Conservation (phyloP, 2,329 filamentous ascomycete genomes). For the Fusarium miscanthi region DNA sequence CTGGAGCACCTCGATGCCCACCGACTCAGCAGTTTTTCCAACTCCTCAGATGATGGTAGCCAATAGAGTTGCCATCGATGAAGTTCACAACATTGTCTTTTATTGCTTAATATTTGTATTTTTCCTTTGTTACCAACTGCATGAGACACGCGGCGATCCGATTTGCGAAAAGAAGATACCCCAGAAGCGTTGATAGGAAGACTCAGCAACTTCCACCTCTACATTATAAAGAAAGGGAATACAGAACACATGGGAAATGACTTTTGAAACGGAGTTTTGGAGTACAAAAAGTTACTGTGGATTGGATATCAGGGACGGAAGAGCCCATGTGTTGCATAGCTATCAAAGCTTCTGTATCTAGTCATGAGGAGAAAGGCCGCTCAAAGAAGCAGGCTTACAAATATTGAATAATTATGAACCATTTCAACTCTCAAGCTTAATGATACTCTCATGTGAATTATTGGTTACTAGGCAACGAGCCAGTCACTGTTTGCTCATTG, state of each 20-base stretch:
- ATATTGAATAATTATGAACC: slow-evolving; percentile 24
- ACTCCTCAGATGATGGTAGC: slow-evolving; percentile 34
- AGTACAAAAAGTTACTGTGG: slow-evolving; percentile 30
- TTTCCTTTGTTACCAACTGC: slow-evolving; percentile 35
- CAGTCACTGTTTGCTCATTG: background rate
- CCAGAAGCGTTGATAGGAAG: slow-evolving; percentile 46
- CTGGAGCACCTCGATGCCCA: slow-evolving; percentile 51
- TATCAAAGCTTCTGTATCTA: slow-evolving; percentile 35
- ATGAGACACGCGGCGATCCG: slow-evolving; percentile 45
- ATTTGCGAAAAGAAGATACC: slow-evolving; percentile 44
- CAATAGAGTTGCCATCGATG: slow-evolving; percentile 15
- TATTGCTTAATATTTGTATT: slow-evolving; percentile 21
- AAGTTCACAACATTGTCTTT: slow-evolving; percentile 2
- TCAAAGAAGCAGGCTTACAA: slow-evolving; percentile 32
- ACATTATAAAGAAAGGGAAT: slow-evolving; percentile 42
- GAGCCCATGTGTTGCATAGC: slow-evolving; percentile 32
- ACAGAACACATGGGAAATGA: slow-evolving; percentile 42
- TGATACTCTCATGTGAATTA: slow-evolving; percentile 12
- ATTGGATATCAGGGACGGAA: slow-evolving; percentile 21
- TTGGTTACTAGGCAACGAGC: background rate
- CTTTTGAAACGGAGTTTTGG: slow-evolving; percentile 26
- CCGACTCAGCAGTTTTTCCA: slow-evolving; percentile 40
- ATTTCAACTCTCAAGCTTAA: slow-evolving; percentile 5
- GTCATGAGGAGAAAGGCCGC: slow-evolving; percentile 29
- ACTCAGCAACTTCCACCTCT: slow-evolving; percentile 33